A percentile compares a stretch with the other conserved stretches of the same genome.
Evolutionary conservation across 2,329 filamentous ascomycete species (phyloP).

Genomic region (Lachnellula arida): DNA sequence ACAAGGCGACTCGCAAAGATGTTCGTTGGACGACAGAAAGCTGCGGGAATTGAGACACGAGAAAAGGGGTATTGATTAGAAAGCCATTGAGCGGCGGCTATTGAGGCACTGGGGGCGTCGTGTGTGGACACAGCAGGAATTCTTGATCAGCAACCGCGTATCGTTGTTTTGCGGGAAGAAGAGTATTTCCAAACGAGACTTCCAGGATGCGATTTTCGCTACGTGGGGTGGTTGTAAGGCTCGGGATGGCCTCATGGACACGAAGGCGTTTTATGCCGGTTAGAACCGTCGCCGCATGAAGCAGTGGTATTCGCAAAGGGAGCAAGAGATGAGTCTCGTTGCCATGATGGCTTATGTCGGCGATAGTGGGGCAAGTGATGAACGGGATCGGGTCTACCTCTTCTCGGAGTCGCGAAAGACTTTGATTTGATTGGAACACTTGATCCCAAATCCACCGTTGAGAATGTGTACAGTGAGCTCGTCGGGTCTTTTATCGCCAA

Average conservation of each 20-base stretch:
- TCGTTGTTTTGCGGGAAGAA: slow-evolving; percentile 10
- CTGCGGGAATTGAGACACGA: neutral
- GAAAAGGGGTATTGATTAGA: neutral
- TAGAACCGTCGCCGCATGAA: slow-evolving; percentile 7
- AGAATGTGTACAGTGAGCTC: neutral
- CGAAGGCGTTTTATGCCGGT: neutral
- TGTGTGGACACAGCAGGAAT: slow-evolving; percentile 15
- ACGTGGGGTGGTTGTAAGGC: neutral
- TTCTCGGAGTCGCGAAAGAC: slow-evolving; percentile 2
- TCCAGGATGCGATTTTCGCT: neutral
- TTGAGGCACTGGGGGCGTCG: slow-evolving; percentile 7
- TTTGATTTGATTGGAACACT: neutral
- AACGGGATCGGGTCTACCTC: slow-evolving; percentile 3
- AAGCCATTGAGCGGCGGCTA: slow-evolving; percentile 4
- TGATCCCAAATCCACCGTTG: neutral
- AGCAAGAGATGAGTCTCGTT: neutral
- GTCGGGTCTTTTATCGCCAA: slow-evolving; percentile 1
- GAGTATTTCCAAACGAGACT: neutral
- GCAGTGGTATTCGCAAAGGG: neutral
- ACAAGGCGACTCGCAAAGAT: neutral
- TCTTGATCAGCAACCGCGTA: slow-evolving; percentile 1
- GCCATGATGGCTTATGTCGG: slow-evolving; percentile 6
- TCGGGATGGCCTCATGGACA: neutral
- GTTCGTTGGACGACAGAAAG: neutral
- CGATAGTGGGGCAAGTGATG: slow-evolving; percentile 3